A percentile compares a stretch with the other conserved stretches of the same genome.
Evolutionary conservation across 2,329 filamentous ascomycete species (phyloP).

Genomic region (Bipolaris oryzae): DNA sequence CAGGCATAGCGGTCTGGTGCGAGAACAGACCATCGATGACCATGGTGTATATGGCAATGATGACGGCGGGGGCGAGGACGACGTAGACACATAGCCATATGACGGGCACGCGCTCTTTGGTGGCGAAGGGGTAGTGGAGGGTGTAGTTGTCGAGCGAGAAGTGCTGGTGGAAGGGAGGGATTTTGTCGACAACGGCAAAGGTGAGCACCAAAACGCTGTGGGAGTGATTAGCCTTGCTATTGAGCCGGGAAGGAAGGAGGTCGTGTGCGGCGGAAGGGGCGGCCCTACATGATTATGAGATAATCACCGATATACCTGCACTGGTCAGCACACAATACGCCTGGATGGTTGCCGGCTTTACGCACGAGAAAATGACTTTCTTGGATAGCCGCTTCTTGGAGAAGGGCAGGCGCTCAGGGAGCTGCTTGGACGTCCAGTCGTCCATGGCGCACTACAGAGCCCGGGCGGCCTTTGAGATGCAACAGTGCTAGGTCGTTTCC

Average conservation of each 20-base stretch:
- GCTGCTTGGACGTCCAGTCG: slow-evolving; percentile 45
- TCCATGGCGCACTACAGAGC: slow-evolving; percentile 41
- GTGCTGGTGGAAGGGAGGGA: slow-evolving; percentile 62
- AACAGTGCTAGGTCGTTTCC: not conserved
- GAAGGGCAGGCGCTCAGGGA: slow-evolving; percentile 58
- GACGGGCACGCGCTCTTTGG: slow-evolving; percentile 61
- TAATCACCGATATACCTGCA: slow-evolving; percentile 64
- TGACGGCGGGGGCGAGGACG: slow-evolving; percentile 55
- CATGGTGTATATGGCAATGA: slow-evolving; percentile 63
- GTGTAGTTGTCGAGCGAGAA: slow-evolving; percentile 63
- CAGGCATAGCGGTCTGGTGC: slow-evolving; percentile 49
- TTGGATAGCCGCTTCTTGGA: slow-evolving; percentile 59
- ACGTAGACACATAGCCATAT: slow-evolving; percentile 57
- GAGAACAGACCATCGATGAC: slow-evolving; percentile 65
- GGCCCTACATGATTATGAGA: slow-evolving; percentile 61
- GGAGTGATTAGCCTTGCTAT: slow-evolving; percentile 15
- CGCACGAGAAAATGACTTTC: slow-evolving; percentile 60
- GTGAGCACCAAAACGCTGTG: slow-evolving; percentile 57
- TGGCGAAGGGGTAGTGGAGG: slow-evolving; percentile 64
- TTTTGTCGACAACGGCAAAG: slow-evolving; percentile 61
- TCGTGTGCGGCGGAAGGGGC: slow-evolving; percentile 37
- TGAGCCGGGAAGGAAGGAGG: slow-evolving; percentile 38
- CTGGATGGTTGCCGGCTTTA: slow-evolving; percentile 13
- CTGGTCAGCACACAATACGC: slow-evolving; percentile 24
- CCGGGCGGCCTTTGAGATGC: slow-evolving; percentile 11